These are phyloP conservation scores for Diaporthe australafricana DNA, from an alignment of 2,329 filamentous ascomycete species.

Conservation along the genomic window DNA sequence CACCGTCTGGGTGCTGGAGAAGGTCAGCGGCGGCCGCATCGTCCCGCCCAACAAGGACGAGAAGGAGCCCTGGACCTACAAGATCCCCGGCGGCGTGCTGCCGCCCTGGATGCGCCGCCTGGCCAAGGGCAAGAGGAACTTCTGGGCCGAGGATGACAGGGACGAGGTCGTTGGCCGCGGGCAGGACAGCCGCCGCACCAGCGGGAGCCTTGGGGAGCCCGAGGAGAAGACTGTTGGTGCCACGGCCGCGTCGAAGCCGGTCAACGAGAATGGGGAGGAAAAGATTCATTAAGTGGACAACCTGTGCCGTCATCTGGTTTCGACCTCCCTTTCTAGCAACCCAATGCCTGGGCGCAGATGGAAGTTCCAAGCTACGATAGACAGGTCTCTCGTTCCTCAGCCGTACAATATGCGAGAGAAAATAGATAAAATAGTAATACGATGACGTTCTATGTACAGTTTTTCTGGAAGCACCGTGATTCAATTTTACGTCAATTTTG, in stretches of 20 bases:
- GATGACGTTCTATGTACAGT: too few species aligned
- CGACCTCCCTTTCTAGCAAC: background rate
- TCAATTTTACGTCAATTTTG: too few species aligned
- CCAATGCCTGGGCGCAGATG: too few species aligned
- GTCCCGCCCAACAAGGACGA: constrained; percentile 79
- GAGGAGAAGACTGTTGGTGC: constrained; percentile 29
- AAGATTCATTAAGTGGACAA: background rate
- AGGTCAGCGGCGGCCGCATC: constrained; percentile 74
- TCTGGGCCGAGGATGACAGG: constrained; percentile 67
- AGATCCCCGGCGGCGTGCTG: constrained; percentile 78
- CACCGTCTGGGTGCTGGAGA: constrained; percentile 75
- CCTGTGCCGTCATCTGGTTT: background rate
- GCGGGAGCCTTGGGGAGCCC: constrained; percentile 15
- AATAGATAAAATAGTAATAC: too few species aligned
- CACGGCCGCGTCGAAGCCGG: constrained; percentile 21
- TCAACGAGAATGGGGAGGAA: constrained; percentile 15
- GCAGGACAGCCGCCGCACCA: constrained; percentile 20
- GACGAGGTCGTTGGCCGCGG: constrained; percentile 20
- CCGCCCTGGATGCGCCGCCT: constrained; percentile 79
- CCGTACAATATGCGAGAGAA: too few species aligned
- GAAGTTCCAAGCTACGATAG: too few species aligned
- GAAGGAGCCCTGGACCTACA: constrained; percentile 85
- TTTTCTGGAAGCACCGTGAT: too few species aligned
- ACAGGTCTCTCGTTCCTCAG: too few species aligned
- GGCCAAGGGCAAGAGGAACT: constrained; percentile 75